phyloP scores from a whole-genome alignment of 2,329 filamentous ascomycete genomes.

The Penicillium sp. region DNA sequence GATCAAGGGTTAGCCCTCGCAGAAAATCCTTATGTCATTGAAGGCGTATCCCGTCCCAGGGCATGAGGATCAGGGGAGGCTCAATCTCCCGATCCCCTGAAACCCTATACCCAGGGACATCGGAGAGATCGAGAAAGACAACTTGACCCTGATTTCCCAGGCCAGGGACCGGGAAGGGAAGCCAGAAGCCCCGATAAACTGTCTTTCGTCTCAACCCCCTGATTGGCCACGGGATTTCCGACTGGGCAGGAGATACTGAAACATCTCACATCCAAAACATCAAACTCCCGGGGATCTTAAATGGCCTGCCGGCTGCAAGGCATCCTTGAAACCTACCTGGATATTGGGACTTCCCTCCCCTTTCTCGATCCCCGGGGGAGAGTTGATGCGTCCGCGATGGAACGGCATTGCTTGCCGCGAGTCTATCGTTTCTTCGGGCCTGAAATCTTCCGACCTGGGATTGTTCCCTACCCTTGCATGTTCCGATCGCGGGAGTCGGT shows the following conservation, averaged over 20 bases:
- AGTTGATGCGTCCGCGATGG: conserved; percentile 14
- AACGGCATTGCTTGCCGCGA: conserved; percentile 12
- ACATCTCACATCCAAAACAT: conserved; percentile 6
- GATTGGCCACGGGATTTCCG: conserved; percentile 7
- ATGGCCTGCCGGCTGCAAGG: conserved; percentile 24
- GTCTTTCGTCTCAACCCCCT: neutral
- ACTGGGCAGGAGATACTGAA: conserved; percentile 13
- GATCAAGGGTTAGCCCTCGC: conserved; percentile 7
- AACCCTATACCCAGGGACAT: neutral
- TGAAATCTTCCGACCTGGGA: conserved; percentile 14
- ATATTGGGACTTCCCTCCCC: conserved; percentile 15
- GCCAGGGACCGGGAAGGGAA: neutral
- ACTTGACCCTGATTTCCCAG: neutral
- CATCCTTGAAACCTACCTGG: conserved; percentile 26
- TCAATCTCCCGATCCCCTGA: neutral
- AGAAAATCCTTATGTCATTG: neutral
- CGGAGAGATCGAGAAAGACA: neutral
- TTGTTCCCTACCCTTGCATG: conserved; percentile 5
- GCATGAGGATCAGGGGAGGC: neutral
- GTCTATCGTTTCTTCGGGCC: conserved; percentile 1
- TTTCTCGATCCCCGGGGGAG: conserved; percentile 12
- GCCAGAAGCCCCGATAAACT: neutral
- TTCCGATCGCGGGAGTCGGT: neutral
- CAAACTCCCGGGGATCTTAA: conserved; percentile 6
- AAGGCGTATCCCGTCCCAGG: neutral